Percentiles rank a stretch among this genome's conserved stretches.
These are phyloP conservation scores for Debaryomyces castellii DNA, from an alignment of 805 yeast species.

Conservation along the genomic window DNA sequence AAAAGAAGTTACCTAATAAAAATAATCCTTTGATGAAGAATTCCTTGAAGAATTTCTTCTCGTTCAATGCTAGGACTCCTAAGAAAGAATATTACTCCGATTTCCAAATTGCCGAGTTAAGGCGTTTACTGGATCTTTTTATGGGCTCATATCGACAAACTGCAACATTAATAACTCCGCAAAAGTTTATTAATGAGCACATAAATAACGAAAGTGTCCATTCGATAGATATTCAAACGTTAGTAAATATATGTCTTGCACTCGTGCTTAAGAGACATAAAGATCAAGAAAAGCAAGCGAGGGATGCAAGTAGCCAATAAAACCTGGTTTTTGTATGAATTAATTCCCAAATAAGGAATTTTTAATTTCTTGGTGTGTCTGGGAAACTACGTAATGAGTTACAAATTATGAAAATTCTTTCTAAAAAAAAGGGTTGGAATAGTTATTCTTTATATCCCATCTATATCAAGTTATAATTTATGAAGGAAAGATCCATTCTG, in stretches of 20 bases:
- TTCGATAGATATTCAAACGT: neutral
- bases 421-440: too few relatives aligned
- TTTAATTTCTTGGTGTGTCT: too few relatives aligned
- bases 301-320: too few relatives aligned
- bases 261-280: neutral
- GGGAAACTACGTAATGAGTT: too few relatives aligned
- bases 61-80: neutral
- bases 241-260: neutral
- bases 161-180: neutral
- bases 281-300: neutral
- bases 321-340: too few relatives aligned
- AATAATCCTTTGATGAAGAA: neutral
- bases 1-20: neutral
- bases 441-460: too few relatives aligned
- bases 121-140: neutral
- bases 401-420: too few relatives aligned
- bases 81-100: neutral
- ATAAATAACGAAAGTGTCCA: neutral
- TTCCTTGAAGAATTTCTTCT: neutral
- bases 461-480: too few relatives aligned
- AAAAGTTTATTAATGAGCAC: neutral
- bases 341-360: too few relatives aligned
- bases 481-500: too few relatives aligned
- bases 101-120: neutral
- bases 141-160: neutral